A percentile compares a stretch with the other conserved stretches of the same genome.
Conservation (phyloP, 1,139 yeast species). For the Blastobotrys indianensis region DNA sequence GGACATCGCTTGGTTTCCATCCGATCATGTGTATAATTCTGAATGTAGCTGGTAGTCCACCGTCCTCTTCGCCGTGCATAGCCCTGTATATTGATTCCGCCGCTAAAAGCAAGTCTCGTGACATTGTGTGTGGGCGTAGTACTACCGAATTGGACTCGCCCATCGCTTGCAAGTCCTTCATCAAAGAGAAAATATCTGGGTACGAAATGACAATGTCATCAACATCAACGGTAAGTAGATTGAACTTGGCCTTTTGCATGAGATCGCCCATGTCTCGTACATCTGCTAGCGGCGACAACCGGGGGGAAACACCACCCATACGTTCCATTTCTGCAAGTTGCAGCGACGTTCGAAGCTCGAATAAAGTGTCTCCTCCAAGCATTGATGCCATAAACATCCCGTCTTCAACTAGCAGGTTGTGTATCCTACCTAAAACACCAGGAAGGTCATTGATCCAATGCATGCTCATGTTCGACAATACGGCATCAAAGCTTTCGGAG, state of each 20-base stretch:
- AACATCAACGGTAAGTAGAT: constrained; percentile 74
- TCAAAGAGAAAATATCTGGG: constrained; percentile 62
- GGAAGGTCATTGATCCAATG: constrained; percentile 90
- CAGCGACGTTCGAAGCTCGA: constrained; percentile 70
- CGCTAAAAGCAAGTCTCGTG: constrained; percentile 63
- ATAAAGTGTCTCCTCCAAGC: constrained; percentile 79
- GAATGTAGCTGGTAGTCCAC: constrained; percentile 51
- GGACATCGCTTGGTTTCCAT: constrained; percentile 69
- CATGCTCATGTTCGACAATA: constrained; percentile 63
- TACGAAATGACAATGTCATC: constrained; percentile 82
- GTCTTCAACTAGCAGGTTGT: constrained; percentile 65
- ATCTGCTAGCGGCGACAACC: constrained; percentile 76
- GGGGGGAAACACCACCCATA: constrained; percentile 70
- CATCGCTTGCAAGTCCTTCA: constrained; percentile 72
- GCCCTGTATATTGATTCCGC: constrained; percentile 69
- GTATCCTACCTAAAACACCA: constrained; percentile 49
- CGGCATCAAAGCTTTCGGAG: constrained; percentile 55
- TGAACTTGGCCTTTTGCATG: constrained; percentile 70
- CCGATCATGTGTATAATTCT: constrained; percentile 80
- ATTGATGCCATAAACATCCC: constrained; percentile 80
- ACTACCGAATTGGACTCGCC: constrained; percentile 77
- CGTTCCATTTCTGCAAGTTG: constrained; percentile 82
- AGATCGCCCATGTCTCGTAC: constrained; percentile 71
- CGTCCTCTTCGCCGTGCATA: constrained; percentile 59
- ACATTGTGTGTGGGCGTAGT: constrained; percentile 49